Conservation (phyloP, 805 yeast species). For the Yarrowia sp. region DNA sequence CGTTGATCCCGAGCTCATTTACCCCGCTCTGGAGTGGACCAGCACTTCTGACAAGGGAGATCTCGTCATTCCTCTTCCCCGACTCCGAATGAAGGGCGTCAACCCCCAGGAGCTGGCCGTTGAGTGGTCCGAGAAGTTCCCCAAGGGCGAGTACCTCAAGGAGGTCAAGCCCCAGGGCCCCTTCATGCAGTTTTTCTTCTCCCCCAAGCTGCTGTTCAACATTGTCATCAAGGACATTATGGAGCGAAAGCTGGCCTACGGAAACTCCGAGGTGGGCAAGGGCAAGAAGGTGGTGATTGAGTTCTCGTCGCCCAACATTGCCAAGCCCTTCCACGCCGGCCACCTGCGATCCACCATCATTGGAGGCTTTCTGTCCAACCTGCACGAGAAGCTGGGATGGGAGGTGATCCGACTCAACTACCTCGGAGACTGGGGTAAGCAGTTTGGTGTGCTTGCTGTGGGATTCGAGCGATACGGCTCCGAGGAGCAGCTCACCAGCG, state of each 20-base stretch:
- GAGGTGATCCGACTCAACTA: constrained; percentile 92
- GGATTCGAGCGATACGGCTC: constrained; percentile 88
- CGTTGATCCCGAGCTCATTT: constrained; percentile 72
- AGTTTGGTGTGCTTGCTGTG: constrained; percentile 93
- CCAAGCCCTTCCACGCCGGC: constrained; percentile 99
- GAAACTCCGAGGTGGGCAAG: constrained; percentile 74
- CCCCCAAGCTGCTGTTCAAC: constrained; percentile 68
- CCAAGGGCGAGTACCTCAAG: constrained; percentile 70
- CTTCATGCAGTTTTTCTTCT: constrained; percentile 87
- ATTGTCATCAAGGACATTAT: constrained; percentile 75
- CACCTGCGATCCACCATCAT: constrained; percentile 97
- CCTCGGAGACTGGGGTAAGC: constrained; percentile 99
- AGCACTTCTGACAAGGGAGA: constrained; percentile 89
- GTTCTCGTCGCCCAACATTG: constrained; percentile 97
- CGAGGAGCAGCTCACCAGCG: constrained; percentile 69
- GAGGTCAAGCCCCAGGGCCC: constrained; percentile 86
- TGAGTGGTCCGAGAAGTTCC: constrained; percentile 81
- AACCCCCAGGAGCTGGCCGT: constrained; percentile 76
- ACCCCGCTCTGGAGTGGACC: constrained; percentile 88
- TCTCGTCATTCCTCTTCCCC: constrained; percentile 88
- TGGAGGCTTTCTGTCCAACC: constrained; percentile 91
- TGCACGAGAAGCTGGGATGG: constrained; percentile 91
- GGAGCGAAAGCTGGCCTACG: constrained; percentile 65
- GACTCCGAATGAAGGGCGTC: constrained; percentile 83
- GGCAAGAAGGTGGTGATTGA: constrained; percentile 80